Base-by-base conservation (phyloP, 1,284 basidiomycete species). In the Leccinum griseonigrum region DNA sequence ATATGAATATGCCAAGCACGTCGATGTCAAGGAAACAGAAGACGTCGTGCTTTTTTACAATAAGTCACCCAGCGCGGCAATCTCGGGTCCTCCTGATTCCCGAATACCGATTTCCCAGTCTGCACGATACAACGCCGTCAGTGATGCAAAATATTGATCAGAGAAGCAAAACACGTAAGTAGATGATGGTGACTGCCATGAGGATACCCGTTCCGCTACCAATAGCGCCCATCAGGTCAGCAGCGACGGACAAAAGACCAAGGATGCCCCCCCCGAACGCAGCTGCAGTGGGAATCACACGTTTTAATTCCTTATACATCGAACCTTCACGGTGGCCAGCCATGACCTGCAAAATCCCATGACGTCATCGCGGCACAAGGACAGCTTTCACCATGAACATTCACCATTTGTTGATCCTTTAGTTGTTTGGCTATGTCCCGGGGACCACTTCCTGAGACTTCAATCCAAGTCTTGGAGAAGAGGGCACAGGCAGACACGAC, bases 401-500 rank as follows among this genome's bases (percentile, higher is more conserved):
- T 29, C 48, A 87, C 97, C 92, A 98, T 96, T 71, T 93, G 91
- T 77, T 98, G 96, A 71, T 99, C 97, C 83, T 98, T 98, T 74
- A 99, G 87, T 78, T 99, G 96, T 79, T 97, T 97, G 60, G 97
- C 97, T 59, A 99, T 90, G 69, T 99, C 97, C 58, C 97, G 82
- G 16, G 97, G 97, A 16, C 97, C 95, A 60, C 90, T 92, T 38
- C 97, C 97, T 2, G 95, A 98, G 43, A 98, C 95, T 73, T 98
- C 97, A 71, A 99, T 98, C 97, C 97, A 99, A 4, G 97, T 97
- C 85, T 98, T 98, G 75, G 93, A 96, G 83, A 99, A 98, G 69
- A 98, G 83, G 13, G 97, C 97, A 74, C 97, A 99, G 13, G 95
- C 94, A 36, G 91, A 89, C 63, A 97, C 83, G 78, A 97, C 97